Percentiles rank a stretch among this genome's conserved stretches.
phyloP scores from a whole-genome alignment of 257 asterid genomes.

The Fraxinus excelsior region DNA sequence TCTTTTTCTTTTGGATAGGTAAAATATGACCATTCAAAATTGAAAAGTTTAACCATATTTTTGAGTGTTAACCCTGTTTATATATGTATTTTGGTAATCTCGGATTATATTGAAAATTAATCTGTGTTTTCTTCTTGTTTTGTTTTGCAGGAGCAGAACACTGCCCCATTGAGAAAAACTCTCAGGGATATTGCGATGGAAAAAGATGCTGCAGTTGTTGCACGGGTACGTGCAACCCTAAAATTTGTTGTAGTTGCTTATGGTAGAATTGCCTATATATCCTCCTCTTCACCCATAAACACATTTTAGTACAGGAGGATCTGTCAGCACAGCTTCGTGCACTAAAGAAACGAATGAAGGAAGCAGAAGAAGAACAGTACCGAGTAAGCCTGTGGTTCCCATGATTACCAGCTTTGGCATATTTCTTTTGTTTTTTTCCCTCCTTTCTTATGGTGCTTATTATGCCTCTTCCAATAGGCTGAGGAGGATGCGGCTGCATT shows the following conservation, averaged over 20 bases:
- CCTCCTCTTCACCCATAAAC: conserved; percentile 24
- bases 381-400: conserved; percentile 52
- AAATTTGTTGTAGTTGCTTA: conserved; percentile 14
- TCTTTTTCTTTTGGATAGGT: background rate
- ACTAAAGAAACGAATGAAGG: conserved; percentile 74
- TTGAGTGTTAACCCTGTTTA: background rate
- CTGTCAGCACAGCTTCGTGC: conserved; percentile 93
- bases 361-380: conserved; percentile 98
- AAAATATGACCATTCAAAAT: background rate
- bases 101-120: background rate
- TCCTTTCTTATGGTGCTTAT: conserved; percentile 16
- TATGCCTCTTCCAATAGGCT: conserved; percentile 55
- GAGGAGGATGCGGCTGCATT: conserved; percentile 61
- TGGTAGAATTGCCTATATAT: background rate
- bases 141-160: conserved; percentile 74
- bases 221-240: conserved; percentile 57
- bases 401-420: conserved; percentile 22
- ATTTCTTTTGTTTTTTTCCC: background rate
- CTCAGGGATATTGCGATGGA: conserved; percentile 97
- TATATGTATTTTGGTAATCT: background rate
- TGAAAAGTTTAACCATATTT: background rate
- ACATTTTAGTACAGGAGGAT: conserved; percentile 67
- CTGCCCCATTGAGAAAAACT: conserved; percentile 85
- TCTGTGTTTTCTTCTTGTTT: conserved; percentile 22
- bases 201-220: conserved; percentile 99